Conservation (phyloP, 305 asterid species). For the Plantago coronopus region DNA sequence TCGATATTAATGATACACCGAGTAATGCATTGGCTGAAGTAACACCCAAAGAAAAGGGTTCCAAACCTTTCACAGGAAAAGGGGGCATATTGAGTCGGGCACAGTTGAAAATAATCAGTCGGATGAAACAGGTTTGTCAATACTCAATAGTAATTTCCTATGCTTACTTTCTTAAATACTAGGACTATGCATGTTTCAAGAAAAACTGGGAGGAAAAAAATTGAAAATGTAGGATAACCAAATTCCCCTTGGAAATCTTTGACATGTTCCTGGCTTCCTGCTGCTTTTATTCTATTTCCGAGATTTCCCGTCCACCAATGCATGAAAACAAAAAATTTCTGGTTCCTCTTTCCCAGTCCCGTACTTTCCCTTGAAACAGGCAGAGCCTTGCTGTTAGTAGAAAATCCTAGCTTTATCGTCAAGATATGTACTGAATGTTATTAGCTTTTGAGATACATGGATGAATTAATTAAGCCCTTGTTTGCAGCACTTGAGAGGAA, state of each 20-base stretch:
- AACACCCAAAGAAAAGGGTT: conserved; percentile 55
- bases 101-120: conserved; percentile 35
- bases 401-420: neutral
- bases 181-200: too few relatives aligned
- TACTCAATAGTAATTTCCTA: neutral
- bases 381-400: too few relatives aligned
- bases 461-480: conserved; percentile 15
- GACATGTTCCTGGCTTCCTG: too few relatives aligned
- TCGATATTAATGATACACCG: conserved; percentile 34
- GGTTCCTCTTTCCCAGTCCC: too few relatives aligned
- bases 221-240: too few relatives aligned
- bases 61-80: conserved; percentile 37
- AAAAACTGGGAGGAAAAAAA: too few relatives aligned
- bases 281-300: too few relatives aligned
- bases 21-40: conserved; percentile 33
- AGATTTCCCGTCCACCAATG: too few relatives aligned
- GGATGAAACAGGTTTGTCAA: conserved; percentile 53
- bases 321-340: too few relatives aligned
- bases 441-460: conserved; percentile 6
- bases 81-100: conserved; percentile 27
- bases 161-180: neutral
- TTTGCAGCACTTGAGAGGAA: conserved; percentile 52
- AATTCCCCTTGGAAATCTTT: too few relatives aligned
- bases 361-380: too few relatives aligned
- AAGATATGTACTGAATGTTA: neutral